These are phyloP conservation scores for Aspergillus sergii DNA, from an alignment of 2,329 filamentous ascomycete genomes.

Conservation along the genomic window DNA sequence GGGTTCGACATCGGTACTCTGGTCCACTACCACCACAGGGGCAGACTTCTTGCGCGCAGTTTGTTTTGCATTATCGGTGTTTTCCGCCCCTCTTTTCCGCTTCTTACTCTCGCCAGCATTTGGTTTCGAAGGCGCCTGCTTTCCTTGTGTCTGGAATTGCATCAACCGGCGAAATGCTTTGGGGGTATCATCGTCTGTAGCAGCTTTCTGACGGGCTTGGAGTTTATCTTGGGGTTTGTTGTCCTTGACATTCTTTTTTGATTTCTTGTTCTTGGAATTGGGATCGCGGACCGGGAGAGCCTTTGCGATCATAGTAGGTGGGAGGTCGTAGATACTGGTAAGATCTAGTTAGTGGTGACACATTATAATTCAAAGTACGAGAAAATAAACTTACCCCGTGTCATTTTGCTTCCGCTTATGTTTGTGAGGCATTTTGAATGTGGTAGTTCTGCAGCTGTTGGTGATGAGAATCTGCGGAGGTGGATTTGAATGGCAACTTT, in stretches of 20 bases:
- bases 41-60: conserved; percentile 25
- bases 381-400: neutral
- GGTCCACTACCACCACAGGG: neutral
- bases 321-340: conserved; percentile 56
- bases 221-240: conserved; percentile 28
- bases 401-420: conserved; percentile 67
- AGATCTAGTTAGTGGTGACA: conserved; percentile 25
- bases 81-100: conserved; percentile 43
- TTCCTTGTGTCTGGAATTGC: conserved; percentile 66
- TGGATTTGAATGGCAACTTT: conserved; percentile 3
- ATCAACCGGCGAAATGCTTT: conserved; percentile 86
- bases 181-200: conserved; percentile 73
- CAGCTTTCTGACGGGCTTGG: conserved; percentile 34
- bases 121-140: conserved; percentile 59
- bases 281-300: conserved; percentile 59
- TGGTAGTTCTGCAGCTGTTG: conserved; percentile 2
- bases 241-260: conserved; percentile 36
- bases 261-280: conserved; percentile 37
- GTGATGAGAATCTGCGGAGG: conserved; percentile 1
- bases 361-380: conserved; percentile 4
- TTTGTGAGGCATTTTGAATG: conserved; percentile 75
- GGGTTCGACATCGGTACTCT: conserved; percentile 9
- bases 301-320: conserved; percentile 61
- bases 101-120: conserved; percentile 62
- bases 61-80: conserved; percentile 21